Evolutionary conservation across 2,329 filamentous ascomycete species (phyloP).

Genomic region (Dothideomycetidae sp.): DNA sequence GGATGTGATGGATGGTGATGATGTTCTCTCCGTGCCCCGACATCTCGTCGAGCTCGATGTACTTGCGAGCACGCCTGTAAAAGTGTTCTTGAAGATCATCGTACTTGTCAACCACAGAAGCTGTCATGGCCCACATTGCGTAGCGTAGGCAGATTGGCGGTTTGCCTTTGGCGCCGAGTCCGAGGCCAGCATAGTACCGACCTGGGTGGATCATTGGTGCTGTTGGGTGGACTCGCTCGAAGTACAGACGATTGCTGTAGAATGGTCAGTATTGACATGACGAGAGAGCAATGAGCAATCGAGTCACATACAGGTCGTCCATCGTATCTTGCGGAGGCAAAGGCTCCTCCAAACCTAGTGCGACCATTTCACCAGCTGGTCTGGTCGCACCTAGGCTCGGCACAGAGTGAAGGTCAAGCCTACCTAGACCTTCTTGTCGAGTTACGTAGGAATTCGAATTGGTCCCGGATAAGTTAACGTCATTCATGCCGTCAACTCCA

Average conservation of each 20-base stretch:
- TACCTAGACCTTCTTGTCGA: not conserved
- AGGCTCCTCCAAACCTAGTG: slow-evolving; percentile 64
- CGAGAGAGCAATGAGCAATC: not conserved
- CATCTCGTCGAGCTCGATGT: slow-evolving; percentile 78
- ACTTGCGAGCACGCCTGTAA: slow-evolving; percentile 79
- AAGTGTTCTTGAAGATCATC: slow-evolving; percentile 69
- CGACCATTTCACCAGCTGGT: not conserved
- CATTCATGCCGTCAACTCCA: not conserved
- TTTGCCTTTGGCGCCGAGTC: slow-evolving; percentile 69
- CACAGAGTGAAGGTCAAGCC: not conserved
- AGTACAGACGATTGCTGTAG: slow-evolving; percentile 64
- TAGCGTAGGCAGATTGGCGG: slow-evolving; percentile 83
- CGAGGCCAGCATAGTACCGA: slow-evolving; percentile 77
- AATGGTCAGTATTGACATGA: slow-evolving; percentile 12
- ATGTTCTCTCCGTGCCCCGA: slow-evolving; percentile 83
- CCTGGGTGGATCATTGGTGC: slow-evolving; percentile 80
- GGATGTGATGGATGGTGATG: slow-evolving; percentile 72
- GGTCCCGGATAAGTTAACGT: not conserved
- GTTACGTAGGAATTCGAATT: not conserved
- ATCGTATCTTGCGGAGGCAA: slow-evolving; percentile 66
- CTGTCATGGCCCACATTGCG: slow-evolving; percentile 92
- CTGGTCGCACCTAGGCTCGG: not conserved
- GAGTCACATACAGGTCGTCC: slow-evolving; percentile 58
- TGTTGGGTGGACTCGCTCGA: slow-evolving; percentile 77
- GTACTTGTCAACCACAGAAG: slow-evolving; percentile 71